phyloP scores from a whole-genome alignment of 2,329 filamentous ascomycete species.

The Colletotrichum sp. region DNA sequence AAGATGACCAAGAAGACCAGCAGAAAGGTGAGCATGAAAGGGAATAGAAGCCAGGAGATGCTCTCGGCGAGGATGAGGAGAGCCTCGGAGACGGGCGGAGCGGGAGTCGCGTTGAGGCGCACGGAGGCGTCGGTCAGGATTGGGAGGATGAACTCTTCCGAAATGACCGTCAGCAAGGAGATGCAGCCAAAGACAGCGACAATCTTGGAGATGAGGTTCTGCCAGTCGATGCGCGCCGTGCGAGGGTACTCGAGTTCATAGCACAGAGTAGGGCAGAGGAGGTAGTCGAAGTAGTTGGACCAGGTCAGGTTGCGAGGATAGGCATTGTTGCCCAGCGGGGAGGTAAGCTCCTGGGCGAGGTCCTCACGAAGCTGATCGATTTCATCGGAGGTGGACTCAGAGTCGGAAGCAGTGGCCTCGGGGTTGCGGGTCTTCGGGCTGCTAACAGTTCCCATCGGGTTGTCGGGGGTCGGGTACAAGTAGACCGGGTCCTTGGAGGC shows the following conservation, averaged over 20 bases:
- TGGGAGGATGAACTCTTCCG: slow-evolving; percentile 94
- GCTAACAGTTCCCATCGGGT: slow-evolving; percentile 47
- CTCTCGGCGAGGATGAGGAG: slow-evolving; percentile 85
- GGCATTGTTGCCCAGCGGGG: slow-evolving; percentile 84
- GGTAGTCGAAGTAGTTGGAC: slow-evolving; percentile 82
- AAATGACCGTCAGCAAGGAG: slow-evolving; percentile 88
- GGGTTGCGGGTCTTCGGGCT: slow-evolving; percentile 7
- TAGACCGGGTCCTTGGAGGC: slow-evolving; percentile 68
- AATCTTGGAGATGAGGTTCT: slow-evolving; percentile 82
- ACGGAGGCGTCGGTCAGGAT: slow-evolving; percentile 75
- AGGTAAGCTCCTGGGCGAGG: slow-evolving; percentile 88
- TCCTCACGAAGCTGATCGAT: slow-evolving; percentile 79
- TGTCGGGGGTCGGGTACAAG: slow-evolving; percentile 71
- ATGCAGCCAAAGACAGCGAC: slow-evolving; percentile 94
- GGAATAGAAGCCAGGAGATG: slow-evolving; percentile 89
- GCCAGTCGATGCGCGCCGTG: slow-evolving; percentile 74
- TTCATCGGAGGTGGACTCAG: slow-evolving; percentile 45
- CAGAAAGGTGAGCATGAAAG: slow-evolving; percentile 95
- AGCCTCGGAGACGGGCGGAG: slow-evolving; percentile 62
- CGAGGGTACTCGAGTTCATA: slow-evolving; percentile 98
- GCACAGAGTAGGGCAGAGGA: slow-evolving; percentile 93
- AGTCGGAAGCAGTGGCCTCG: slow-evolving; percentile 24
- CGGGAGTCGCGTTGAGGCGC: slow-evolving; percentile 48
- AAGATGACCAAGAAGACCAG: slow-evolving; percentile 98
- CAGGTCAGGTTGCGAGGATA: slow-evolving; percentile 89